Evolutionary conservation across 768 basidiomycete genomes (phyloP).

Genomic region (Pisolithus orientalis): DNA sequence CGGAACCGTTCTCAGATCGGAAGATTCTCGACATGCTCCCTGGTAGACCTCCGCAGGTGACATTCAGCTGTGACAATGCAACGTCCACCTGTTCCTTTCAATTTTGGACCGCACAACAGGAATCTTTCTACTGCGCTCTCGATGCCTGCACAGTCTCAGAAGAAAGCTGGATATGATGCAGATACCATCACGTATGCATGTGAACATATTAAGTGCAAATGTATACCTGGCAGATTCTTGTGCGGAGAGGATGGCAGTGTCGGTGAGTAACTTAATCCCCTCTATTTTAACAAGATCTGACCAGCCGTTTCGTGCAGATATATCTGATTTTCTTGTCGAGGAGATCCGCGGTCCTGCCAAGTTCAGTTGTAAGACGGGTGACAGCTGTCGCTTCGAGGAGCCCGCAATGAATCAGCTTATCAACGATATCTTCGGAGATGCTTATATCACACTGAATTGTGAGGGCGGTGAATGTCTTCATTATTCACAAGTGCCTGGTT

Average conservation of each 20-base stretch:
- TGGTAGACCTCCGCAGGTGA: slow-evolving; percentile 88
- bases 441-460: slow-evolving; percentile 81
- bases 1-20: slow-evolving; percentile 52
- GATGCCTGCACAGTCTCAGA: slow-evolving; percentile 54
- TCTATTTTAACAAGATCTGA: background rate
- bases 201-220: slow-evolving; percentile 80
- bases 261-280: slow-evolving; percentile 45
- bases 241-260: slow-evolving; percentile 95
- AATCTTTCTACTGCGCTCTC: slow-evolving; percentile 93
- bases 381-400: slow-evolving; percentile 87
- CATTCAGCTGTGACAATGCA: slow-evolving; percentile 78
- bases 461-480: slow-evolving; percentile 91
- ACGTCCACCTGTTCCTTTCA: slow-evolving; percentile 82
- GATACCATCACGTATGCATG: slow-evolving; percentile 80
- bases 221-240: slow-evolving; percentile 90
- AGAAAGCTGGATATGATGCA: slow-evolving; percentile 46
- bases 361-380: slow-evolving; percentile 69
- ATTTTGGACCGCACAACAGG: slow-evolving; percentile 94
- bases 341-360: slow-evolving; percentile 86
- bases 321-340: slow-evolving; percentile 86
- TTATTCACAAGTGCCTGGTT: slow-evolving; percentile 92
- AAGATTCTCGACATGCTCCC: slow-evolving; percentile 94
- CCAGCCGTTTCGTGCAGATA: slow-evolving; percentile 47
- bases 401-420: slow-evolving; percentile 96
- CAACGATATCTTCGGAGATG: slow-evolving; percentile 88